Percentiles rank a stretch among this genome's conserved stretches.
Conservation (phyloP, 805 yeast genomes). For the Cyberlindnera lachancei region DNA sequence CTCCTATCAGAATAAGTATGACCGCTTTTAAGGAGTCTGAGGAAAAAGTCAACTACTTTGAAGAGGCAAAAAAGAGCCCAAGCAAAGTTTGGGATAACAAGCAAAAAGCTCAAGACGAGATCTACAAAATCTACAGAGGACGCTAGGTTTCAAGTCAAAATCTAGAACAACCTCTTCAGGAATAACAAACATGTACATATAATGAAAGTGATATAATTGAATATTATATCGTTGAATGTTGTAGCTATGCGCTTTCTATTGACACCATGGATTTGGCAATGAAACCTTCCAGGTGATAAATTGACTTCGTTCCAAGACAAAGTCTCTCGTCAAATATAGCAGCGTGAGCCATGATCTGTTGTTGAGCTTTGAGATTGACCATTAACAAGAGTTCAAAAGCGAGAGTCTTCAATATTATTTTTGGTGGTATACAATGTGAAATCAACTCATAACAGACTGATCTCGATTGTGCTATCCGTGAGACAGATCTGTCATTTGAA, state of each 20-base stretch:
- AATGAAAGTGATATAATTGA: no score
- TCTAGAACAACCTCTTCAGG: no score
- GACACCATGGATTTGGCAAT: conserved; percentile 82
- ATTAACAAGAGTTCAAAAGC: conserved; percentile 36
- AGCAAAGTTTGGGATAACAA: conserved; percentile 54
- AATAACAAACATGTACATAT: no score
- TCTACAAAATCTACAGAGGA: conserved; percentile 54
- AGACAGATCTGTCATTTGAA: conserved; percentile 55
- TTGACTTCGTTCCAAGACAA: conserved; percentile 78
- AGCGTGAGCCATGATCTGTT: conserved; percentile 49
- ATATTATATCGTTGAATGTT: no score
- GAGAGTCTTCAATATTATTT: conserved; percentile 62
- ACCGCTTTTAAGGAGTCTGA: conserved; percentile 41
- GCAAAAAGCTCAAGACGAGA: conserved; percentile 40
- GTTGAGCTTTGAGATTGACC: conserved; percentile 26
- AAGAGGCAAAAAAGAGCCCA: conserved; percentile 51
- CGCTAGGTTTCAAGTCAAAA: no score
- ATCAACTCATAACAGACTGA: conserved; percentile 72
- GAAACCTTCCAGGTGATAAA: conserved; percentile 93
- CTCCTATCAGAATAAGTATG: conserved; percentile 68
- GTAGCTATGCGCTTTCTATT: no score
- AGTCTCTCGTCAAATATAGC: conserved; percentile 79
- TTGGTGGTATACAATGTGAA: conserved; percentile 91
- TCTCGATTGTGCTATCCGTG: conserved; percentile 47
- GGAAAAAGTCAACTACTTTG: conserved; percentile 43